These are phyloP conservation scores for Ophiosphaerella narmari DNA, from an alignment of 2,329 filamentous ascomycete genomes.

Conservation along the genomic window DNA sequence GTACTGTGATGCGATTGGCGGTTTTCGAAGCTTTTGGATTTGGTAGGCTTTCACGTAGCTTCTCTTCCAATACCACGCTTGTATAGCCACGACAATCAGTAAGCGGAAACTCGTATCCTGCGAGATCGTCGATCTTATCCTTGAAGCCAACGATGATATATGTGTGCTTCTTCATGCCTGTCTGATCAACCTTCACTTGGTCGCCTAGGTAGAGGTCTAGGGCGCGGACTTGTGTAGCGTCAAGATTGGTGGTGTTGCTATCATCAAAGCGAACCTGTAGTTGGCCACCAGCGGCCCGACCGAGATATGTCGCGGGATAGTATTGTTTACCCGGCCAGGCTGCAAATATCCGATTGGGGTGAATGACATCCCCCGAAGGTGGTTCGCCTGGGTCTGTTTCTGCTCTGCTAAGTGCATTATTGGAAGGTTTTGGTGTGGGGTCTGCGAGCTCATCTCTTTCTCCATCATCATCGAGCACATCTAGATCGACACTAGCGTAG, in stretches of 20 bases:
- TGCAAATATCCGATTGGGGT: conserved; percentile 61
- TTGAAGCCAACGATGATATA: conserved; percentile 53
- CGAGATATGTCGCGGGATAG: conserved; percentile 64
- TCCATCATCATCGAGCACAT: conserved; percentile 24
- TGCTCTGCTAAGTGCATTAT: conserved; percentile 4
- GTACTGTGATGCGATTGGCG: conserved; percentile 43
- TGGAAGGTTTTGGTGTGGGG: conserved; percentile 14
- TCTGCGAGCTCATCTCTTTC: conserved; percentile 26
- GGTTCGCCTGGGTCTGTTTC: conserved; percentile 18
- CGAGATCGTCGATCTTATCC: conserved; percentile 34
- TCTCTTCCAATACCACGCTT: conserved; percentile 48
- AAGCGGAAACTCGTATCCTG: conserved; percentile 36
- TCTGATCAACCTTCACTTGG: conserved; percentile 53
- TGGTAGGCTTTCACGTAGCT: conserved; percentile 47
- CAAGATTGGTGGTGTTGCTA: conserved; percentile 48
- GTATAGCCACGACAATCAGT: conserved; percentile 50
- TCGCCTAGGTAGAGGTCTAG: conserved; percentile 53
- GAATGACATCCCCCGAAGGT: conserved; percentile 35
- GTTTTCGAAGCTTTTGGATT: conserved; percentile 12
- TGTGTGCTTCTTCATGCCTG: conserved; percentile 50
- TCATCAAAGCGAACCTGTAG: conserved; percentile 57
- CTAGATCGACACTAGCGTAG: conserved; percentile 15
- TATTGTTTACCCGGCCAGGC: conserved; percentile 62
- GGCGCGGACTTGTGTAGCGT: conserved; percentile 45
- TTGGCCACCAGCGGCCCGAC: conserved; percentile 48